These are phyloP conservation scores for Amaranthus tricolor DNA, from an alignment of 179 eudicot species.

Conservation along the genomic window DNA sequence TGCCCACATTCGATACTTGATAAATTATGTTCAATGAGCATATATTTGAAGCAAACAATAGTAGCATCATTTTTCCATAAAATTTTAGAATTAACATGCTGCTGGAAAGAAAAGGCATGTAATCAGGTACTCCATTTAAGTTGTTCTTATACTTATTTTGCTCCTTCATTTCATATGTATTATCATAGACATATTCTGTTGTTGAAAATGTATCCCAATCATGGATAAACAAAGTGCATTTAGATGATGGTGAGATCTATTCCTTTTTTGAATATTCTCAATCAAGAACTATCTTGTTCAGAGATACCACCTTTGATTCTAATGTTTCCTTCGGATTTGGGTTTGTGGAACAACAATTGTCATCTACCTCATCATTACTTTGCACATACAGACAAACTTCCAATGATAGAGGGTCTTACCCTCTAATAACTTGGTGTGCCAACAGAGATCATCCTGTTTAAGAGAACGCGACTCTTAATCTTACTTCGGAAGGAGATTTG, in stretches of 20 bases:
- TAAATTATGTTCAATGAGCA: too few relatives aligned
- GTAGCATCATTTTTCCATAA: too few relatives aligned
- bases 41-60: too few relatives aligned
- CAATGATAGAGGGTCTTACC: neutral
- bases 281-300: neutral
- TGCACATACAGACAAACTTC: neutral
- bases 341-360: neutral
- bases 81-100: neutral
- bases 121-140: neutral
- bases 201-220: neutral
- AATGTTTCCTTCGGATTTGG: neutral
- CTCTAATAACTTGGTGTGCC: constrained; percentile 15
- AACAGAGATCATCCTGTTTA: constrained; percentile 4
- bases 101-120: neutral
- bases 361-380: neutral
- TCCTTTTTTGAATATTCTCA: neutral
- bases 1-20: too few relatives aligned
- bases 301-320: neutral
- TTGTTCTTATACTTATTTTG: neutral
- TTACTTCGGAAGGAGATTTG: constrained; percentile 9
- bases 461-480: neutral
- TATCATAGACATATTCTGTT: neutral
- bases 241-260: neutral
- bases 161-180: neutral
- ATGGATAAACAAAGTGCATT: neutral